phyloP scores from a whole-genome alignment of 208 protist species.

The Sergeia podlipaevii region DNA sequence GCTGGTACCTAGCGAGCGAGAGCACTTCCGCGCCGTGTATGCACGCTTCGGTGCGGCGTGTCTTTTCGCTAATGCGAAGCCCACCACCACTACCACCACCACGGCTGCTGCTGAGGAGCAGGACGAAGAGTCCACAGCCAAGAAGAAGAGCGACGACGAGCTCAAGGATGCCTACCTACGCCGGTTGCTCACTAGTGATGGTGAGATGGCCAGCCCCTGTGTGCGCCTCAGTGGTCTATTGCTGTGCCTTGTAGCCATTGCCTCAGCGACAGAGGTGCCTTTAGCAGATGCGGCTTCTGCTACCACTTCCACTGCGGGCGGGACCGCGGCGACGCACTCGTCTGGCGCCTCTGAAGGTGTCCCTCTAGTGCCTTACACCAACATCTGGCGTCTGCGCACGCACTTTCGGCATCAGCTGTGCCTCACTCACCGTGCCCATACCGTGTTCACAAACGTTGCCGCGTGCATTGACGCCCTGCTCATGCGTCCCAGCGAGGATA shows the following conservation, averaged over 20 bases:
- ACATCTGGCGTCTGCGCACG: conserved; percentile 65
- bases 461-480: conserved; percentile 68
- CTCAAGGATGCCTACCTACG: conserved; percentile 55
- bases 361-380: conserved; percentile 42
- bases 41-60: conserved; percentile 27
- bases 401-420: conserved; percentile 80
- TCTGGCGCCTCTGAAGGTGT: neutral
- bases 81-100: neutral
- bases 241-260: conserved; percentile 54
- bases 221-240: conserved; percentile 64
- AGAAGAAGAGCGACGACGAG: neutral
- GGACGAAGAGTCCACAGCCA: neutral
- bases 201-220: conserved; percentile 73
- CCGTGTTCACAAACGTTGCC: conserved; percentile 56
- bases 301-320: neutral
- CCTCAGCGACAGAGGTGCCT: conserved; percentile 1
- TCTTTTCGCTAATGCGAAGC: neutral
- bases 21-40: conserved; percentile 27
- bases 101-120: neutral
- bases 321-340: conserved; percentile 10
- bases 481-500: conserved; percentile 29
- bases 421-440: conserved; percentile 70
- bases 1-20: conserved; percentile 50
- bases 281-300: too few relatives aligned
- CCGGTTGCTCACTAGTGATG: conserved; percentile 79